Evolutionary conservation across 2,329 filamentous ascomycete species (phyloP).

Genomic region (Verticillium isaacii): DNA sequence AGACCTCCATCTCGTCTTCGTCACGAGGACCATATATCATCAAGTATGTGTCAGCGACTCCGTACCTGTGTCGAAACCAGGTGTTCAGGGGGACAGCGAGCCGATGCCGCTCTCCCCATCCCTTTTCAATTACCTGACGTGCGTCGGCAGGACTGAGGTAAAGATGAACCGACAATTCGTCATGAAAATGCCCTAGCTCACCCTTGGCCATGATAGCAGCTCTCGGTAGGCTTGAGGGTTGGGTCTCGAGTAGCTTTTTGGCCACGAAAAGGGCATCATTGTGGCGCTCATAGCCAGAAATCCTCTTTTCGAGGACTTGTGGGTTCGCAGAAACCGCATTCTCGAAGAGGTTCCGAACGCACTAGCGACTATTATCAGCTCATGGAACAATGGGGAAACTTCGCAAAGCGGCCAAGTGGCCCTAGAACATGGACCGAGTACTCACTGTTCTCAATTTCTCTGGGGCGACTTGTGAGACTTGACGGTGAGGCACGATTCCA

Average conservation of each 20-base stretch:
- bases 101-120: constrained; percentile 35
- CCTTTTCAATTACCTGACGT: constrained; percentile 23
- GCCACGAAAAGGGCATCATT: constrained; percentile 21
- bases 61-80: neutral
- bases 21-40: constrained; percentile 35
- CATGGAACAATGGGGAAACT: neutral
- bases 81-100: constrained; percentile 20
- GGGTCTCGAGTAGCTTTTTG: neutral
- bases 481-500: constrained; percentile 9
- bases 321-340: constrained; percentile 19
- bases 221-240: neutral
- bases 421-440: neutral
- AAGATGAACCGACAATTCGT: constrained; percentile 32
- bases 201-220: constrained; percentile 8
- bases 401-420: neutral
- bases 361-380: neutral
- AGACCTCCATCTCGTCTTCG: constrained; percentile 24
- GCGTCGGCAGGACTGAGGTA: constrained; percentile 32
- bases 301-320: constrained; percentile 17
- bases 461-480: constrained; percentile 8
- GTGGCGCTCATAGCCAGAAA: constrained; percentile 26
- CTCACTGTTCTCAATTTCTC: constrained; percentile 4
- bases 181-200: constrained; percentile 33
- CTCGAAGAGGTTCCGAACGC: constrained; percentile 6
- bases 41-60: constrained; percentile 25